Percentiles rank a stretch among this genome's conserved stretches.
Conservation (phyloP, 345 rosid species). For the Salix koriyanagi region DNA sequence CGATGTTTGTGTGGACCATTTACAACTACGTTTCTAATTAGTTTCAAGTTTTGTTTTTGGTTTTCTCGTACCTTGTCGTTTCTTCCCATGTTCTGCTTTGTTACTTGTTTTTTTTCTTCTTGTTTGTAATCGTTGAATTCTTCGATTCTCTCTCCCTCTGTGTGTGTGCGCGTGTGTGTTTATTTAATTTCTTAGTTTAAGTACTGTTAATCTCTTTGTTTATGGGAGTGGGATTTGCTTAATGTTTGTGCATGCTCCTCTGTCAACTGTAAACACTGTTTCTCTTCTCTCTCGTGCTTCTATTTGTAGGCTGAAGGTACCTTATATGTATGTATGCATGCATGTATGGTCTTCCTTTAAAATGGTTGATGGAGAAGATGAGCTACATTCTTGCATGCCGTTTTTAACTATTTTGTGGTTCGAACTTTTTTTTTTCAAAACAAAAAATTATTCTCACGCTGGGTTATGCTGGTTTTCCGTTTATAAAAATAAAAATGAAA, state of each 20-base stretch:
- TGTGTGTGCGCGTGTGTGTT: neutral
- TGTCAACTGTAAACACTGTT: neutral
- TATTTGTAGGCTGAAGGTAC: neutral
- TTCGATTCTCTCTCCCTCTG: constrained; percentile 13
- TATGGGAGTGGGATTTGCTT: constrained; percentile 12
- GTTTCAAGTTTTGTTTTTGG: neutral
- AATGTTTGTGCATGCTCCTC: neutral
- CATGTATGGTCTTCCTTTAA: too few species aligned
- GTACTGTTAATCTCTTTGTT: constrained; percentile 21
- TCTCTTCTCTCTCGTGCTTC: constrained; percentile 10
- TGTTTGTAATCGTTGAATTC: neutral
- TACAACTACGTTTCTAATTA: constrained; percentile 20
- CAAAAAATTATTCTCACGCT: neutral
- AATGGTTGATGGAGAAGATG: neutral
- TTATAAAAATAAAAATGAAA: neutral
- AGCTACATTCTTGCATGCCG: neutral
- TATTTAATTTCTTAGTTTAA: neutral
- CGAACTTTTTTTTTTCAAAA: neutral
- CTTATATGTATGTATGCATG: neutral
- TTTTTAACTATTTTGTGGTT: neutral
- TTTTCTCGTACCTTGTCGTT: constrained; percentile 41
- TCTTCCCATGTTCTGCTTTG: constrained; percentile 14
- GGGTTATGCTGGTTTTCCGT: neutral
- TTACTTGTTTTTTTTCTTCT: constrained; percentile 17
- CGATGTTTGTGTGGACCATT: constrained; percentile 29